Base-by-base conservation (phyloP, 2,329 filamentous ascomycete genomes). In the Mycogone perniciosa region DNA sequence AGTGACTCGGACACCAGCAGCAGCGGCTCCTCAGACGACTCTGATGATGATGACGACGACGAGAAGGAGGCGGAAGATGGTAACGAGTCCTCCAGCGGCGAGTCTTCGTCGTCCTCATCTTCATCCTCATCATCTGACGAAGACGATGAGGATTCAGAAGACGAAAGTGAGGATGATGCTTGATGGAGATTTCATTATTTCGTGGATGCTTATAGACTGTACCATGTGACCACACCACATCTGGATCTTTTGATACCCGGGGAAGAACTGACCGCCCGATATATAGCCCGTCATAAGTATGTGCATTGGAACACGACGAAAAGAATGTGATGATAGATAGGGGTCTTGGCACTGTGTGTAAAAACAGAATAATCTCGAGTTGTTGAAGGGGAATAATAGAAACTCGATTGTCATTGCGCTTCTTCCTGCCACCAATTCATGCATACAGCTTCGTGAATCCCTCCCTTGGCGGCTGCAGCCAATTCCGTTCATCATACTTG, bases 401-500 rank as follows among this genome's bases (percentile, higher is more conserved):
- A 20, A 38, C 6, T 35, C 13, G 11, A n/a, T 37, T 2, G 20
- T n/a, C 6, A 31, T 26, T 4, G 9, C 29, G 11, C 35, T 30
- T 39, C 4, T 5, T 26, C n/a, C 20, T 44, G 9, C 30, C 34
- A 31, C 11, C 41, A 9, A 9, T 6, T 46, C 64, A 74, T 4
- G 59, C 56, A 44, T 73, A 82, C 55, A 91, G 63, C 64, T 71
- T 85, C 6, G 86, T 91, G 64, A 99, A 96, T 0, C 89, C 91
- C 39, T 80, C 80, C 38, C 76, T 73, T 0, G 89, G 86, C 52
- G 91, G 89, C 72, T 96, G 92, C 67, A 99, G 70, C 93, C 93
- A 97, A 70, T 99, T 99, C 69, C 78, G 77, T 70, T 79, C 79
- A 69, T 97, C 93, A 67, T 97, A 99, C 49, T 72, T 74, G 40